Evolutionary conservation across 2,329 filamentous ascomycete genomes (phyloP).

Genomic region (Hansfordia pulvinata): DNA sequence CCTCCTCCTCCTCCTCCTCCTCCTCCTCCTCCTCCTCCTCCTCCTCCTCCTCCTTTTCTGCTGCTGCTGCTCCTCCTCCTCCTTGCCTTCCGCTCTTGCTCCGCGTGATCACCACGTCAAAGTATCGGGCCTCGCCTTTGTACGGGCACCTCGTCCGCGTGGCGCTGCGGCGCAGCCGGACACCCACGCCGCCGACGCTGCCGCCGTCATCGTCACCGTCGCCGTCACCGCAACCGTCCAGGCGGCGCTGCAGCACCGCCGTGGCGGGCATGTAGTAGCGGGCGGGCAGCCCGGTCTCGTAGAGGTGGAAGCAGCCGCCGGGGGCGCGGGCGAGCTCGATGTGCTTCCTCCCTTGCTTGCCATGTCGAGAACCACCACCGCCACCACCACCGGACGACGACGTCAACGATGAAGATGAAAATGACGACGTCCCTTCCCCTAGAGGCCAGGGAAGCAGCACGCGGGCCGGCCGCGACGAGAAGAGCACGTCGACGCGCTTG

Average conservation of each 20-base stretch:
- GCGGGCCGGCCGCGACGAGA: slow-evolving; percentile 36
- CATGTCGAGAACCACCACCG: too few relatives aligned
- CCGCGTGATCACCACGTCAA: slow-evolving; percentile 33
- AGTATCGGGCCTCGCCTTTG: slow-evolving; percentile 53
- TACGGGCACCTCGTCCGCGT: slow-evolving; percentile 50
- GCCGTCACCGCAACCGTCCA: too few relatives aligned
- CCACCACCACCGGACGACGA: too few relatives aligned
- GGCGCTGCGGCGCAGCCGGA: slow-evolving; percentile 30
- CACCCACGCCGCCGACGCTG: slow-evolving; percentile 14
- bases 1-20: slow-evolving; percentile 10
- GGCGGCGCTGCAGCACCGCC: slow-evolving; percentile 23
- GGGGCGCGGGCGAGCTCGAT: slow-evolving; percentile 32
- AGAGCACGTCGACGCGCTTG: slow-evolving; percentile 48
- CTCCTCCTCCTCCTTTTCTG: too few relatives aligned
- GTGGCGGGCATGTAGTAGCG: slow-evolving; percentile 46
- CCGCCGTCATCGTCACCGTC: not conserved
- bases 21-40: slow-evolving; percentile 14
- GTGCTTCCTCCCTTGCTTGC: too few relatives aligned
- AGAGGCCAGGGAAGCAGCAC: slow-evolving; percentile 16
- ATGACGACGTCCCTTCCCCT: too few relatives aligned
- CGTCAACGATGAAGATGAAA: not conserved
- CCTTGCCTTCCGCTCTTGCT: slow-evolving; percentile 15
- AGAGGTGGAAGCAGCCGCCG: slow-evolving; percentile 36
- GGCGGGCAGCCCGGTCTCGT: slow-evolving; percentile 44
- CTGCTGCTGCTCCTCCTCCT: slow-evolving; percentile 1